Percentiles rank a stretch among this genome's conserved stretches.
These are phyloP conservation scores for Dioszegia crocea DNA, from an alignment of 768 basidiomycete species.

Conservation along the genomic window DNA sequence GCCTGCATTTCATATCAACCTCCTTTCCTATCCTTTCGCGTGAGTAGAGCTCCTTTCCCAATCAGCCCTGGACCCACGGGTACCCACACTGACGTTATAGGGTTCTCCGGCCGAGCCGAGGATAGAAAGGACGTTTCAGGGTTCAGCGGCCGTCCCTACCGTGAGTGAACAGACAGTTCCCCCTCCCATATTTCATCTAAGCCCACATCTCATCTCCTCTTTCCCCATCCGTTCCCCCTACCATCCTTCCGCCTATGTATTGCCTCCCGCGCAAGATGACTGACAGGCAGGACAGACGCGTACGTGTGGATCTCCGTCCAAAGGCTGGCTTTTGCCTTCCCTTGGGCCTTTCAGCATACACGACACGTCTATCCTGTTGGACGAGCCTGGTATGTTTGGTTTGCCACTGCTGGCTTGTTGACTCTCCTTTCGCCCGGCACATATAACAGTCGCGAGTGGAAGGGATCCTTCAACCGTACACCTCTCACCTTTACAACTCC, in stretches of 20 bases:
- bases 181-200: neutral
- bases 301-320: no score
- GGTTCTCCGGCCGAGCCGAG: no score
- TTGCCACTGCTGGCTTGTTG: neutral
- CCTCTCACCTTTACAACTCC: neutral
- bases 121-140: no score
- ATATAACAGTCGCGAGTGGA: neutral
- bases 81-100: no score
- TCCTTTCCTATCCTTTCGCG: no score
- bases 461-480: neutral
- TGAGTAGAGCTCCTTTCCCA: no score
- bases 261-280: neutral
- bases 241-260: neutral
- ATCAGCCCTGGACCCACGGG: no score
- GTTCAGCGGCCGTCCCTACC: neutral
- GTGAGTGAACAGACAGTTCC: neutral
- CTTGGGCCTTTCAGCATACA: neutral
- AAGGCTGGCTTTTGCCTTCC: neutral
- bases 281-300: neutral
- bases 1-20: no score
- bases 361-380: conserved; percentile 1
- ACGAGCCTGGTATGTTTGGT: neutral
- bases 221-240: neutral
- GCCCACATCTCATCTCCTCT: neutral
- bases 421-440: neutral